Percentiles rank a stretch among this genome's conserved stretches.
Conservation (phyloP, 768 basidiomycete species). For the Tremella mesenterica region DNA sequence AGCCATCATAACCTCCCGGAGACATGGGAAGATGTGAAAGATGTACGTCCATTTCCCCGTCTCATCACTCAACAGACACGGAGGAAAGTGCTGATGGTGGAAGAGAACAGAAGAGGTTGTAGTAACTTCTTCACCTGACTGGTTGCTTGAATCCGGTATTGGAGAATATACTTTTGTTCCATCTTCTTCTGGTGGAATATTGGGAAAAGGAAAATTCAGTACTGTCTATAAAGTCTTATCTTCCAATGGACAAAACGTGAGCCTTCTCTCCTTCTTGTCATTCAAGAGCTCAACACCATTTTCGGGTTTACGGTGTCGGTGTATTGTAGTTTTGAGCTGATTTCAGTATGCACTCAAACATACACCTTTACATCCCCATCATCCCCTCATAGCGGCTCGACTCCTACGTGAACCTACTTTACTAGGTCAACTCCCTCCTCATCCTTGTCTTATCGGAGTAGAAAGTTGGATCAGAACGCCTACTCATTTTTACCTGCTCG, state of each 20-base stretch:
- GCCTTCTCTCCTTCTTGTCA: constrained; percentile 5
- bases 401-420: constrained; percentile 47
- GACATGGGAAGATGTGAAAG: constrained; percentile 19
- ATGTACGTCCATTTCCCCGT: constrained; percentile 12
- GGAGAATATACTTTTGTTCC: constrained; percentile 44
- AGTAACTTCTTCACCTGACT: constrained; percentile 36
- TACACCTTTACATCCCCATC: constrained; percentile 47
- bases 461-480: constrained; percentile 46
- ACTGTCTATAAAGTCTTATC: constrained; percentile 45
- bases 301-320: neutral
- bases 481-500: constrained; percentile 48
- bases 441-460: constrained; percentile 47
- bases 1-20: neutral
- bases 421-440: constrained; percentile 46
- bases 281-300: neutral
- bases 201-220: constrained; percentile 48
- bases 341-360: constrained; percentile 48
- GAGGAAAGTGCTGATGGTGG: neutral
- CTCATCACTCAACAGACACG: neutral
- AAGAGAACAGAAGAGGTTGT: constrained; percentile 9
- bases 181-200: constrained; percentile 12
- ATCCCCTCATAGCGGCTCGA: constrained; percentile 47
- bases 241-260: constrained; percentile 39
- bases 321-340: neutral
- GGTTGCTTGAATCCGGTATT: constrained; percentile 41